Evolutionary conservation across 441 rosid species (phyloP), one percentile per base, ranked within the genome.

Genomic region (Adansonia madagascariensis): DNA sequence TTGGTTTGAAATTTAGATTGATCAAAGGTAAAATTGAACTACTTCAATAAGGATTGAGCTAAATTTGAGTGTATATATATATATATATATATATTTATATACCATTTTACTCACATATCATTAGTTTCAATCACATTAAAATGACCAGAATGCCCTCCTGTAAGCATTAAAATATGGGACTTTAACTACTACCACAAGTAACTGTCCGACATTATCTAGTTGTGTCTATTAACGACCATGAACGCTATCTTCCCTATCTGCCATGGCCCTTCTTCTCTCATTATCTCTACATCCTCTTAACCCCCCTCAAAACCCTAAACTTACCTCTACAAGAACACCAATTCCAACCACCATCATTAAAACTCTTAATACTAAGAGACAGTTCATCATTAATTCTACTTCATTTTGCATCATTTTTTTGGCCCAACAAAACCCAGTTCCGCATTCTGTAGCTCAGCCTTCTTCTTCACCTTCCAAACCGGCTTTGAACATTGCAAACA

Each of bases 221-320:
- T 73, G 84, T 77, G 1, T n/a, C 22, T 24, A 72, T 75, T 64
- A 81, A 39, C 62, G 64, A 69, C 78, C 84, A 90, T 91, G 95
- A 82, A 72, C 60, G 17, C 75, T 71, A 56, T 78, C 76, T 75
- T 70, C 78, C 22, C 78, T 31, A 2, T 71, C 85, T 80, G 84
- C 77, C 85, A 95, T 91, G 97, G 98, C 92, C 86, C 41, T 83
- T 83, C 83, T 91, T 81, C 80, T 87, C 78, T 79, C 87, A 79
- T 81, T 80, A 79, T 74, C 85, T 63, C 80, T 79, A 39, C 86
- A 78, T 75, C 81, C 81, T 47, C 89, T 86, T 67, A 80, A 84
- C 59, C 80, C 82, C 64, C 72, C 82, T 4, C 77, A 47, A 68
- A 82, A 75, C 73, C 80, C 76, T 15, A 78, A 73, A 14, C 78